phyloP scores from a whole-genome alignment of 2,329 filamentous ascomycete species.

The Aspergillus costaricaensis region DNA sequence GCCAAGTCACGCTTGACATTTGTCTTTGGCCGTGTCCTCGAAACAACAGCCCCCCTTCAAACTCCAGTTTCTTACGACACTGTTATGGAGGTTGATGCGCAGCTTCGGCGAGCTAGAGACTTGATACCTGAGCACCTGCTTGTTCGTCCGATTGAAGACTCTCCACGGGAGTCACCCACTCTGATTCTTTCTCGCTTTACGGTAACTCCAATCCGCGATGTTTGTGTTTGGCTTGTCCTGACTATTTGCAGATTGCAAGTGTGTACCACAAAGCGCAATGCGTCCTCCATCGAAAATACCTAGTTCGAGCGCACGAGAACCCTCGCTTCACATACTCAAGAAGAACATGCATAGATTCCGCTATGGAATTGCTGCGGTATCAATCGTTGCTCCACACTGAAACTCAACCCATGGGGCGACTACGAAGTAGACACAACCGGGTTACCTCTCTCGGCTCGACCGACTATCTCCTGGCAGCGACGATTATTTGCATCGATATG shows the following conservation, averaged over 20 bases:
- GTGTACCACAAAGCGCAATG: slow-evolving; percentile 87
- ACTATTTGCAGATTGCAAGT: slow-evolving; percentile 61
- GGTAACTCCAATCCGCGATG: slow-evolving; percentile 28
- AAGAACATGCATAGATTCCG: slow-evolving; percentile 80
- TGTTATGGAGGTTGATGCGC: slow-evolving; percentile 61
- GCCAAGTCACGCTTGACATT: slow-evolving; percentile 46
- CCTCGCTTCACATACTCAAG: slow-evolving; percentile 81
- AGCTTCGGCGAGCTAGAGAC: slow-evolving; percentile 59
- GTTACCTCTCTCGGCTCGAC: slow-evolving; percentile 77
- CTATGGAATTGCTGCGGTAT: slow-evolving; percentile 76
- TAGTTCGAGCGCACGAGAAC: slow-evolving; percentile 75
- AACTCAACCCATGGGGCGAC: slow-evolving; percentile 68
- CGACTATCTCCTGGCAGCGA: slow-evolving; percentile 83
- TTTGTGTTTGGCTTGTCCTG: slow-evolving; percentile 10
- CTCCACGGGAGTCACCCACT: slow-evolving; percentile 67
- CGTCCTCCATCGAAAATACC: slow-evolving; percentile 83
- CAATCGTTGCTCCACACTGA: slow-evolving; percentile 75
- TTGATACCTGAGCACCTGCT: slow-evolving; percentile 78
- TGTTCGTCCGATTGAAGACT: slow-evolving; percentile 72
- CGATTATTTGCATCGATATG: slow-evolving; percentile 80
- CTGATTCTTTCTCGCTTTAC: slow-evolving; percentile 80
- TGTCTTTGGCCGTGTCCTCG: slow-evolving; percentile 48
- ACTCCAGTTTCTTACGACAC: slow-evolving; percentile 58
- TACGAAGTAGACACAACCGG: slow-evolving; percentile 75
- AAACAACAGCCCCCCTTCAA: slow-evolving; percentile 44